Base-by-base conservation (phyloP, 2,329 filamentous ascomycete species). In the Juglanconis oblonga region DNA sequence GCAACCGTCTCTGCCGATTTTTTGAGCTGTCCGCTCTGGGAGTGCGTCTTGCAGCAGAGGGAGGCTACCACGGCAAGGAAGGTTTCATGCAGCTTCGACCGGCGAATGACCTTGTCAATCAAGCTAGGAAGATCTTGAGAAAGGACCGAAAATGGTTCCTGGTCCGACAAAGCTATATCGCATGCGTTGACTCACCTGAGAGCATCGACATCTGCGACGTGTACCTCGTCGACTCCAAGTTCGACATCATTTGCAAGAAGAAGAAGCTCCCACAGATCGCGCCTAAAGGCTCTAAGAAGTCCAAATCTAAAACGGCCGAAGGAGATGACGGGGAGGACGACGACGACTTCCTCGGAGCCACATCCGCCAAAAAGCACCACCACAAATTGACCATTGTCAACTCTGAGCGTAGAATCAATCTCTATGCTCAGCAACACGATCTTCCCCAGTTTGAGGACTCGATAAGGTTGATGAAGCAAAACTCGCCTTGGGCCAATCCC, bases 161-260 rank as follows among this genome's bases (percentile, higher is more conserved):
- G 24, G 92, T 99, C n/a, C 84, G 95, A 55, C 93, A 98, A 74
- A 98, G 92, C 77, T 99, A 99, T 70, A 88, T 99, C 62, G 94
- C 97, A 49, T 97, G 94, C 67, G 93, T 98, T n/a, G 94, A 98
- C 71, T 97, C 95, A 0, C 95, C 95, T 0, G 94, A 98, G 72
- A 96, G 96, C 68, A 96, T 98, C 90, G 94, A 97, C 69, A 96
- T 98, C 38, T 97, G 97, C 72, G 96, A 99, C 75, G 95, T 99
- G 29, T 98, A 97, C 73, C 82, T 99, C n/a, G 91, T 98, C 32
- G 95, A 99, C 71, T 83, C 90, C 1, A 88, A 90, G 68, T 99
- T 99, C 75, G 81, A 84, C 55, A 87, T 97, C 53, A 87, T 92
- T 64, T 86, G 90, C 58, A 92, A 92, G 74, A 85, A 84, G 66